Base-by-base conservation (phyloP, 1,284 basidiomycete genomes). In the Moesziomyces globuligerus region DNA sequence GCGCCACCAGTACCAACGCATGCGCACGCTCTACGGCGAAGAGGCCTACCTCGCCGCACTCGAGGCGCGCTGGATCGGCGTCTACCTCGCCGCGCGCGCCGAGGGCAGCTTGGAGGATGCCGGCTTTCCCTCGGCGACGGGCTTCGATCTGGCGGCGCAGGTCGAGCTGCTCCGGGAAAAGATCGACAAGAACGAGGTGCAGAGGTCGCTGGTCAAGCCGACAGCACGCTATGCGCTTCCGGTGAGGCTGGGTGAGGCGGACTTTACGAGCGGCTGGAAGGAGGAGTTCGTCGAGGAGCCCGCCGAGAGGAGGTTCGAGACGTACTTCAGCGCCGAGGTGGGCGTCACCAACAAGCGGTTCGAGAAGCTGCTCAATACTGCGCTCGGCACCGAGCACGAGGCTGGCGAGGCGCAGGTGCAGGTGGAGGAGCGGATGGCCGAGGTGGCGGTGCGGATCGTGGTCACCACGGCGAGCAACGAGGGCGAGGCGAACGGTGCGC, bases 71-170 rank as follows among this genome's bases (percentile, higher is more conserved):
- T 96, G 91, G 91, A 86, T 89, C 80, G 86, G 88, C 3, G 81
- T 94, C 10, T 94, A 91, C 90, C 60, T 87, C 32, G 86, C 87
- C 67, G 86, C 92, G 76, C 86, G 90, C 56, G 90, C 89, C 3
- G 88, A 88, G 0, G 83, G 85, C 13, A 84, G 85, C 34, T 85
- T 96, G 29, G 88, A 88, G 0, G 94, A 96, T 74, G 86, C 87
- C 7, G 86, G 92, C 74, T 88, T 87, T 6, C 83, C 84, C 21
- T 90, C 89, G 78, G 83, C 88, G 17, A 87, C 86, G 7, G 87
- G 91, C 39, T 94, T 96, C 76, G 88, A 92, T 80, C 83, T 95
- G 11, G 84, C 87, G 23, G 85, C 86, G 17, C 93, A 94, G 72
- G 69, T 75, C 43, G 87, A 89, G 64, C 93, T 92, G 78, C 85